Conservation (phyloP, 495 filamentous ascomycete genomes). For the Gamarada debralockiae region DNA sequence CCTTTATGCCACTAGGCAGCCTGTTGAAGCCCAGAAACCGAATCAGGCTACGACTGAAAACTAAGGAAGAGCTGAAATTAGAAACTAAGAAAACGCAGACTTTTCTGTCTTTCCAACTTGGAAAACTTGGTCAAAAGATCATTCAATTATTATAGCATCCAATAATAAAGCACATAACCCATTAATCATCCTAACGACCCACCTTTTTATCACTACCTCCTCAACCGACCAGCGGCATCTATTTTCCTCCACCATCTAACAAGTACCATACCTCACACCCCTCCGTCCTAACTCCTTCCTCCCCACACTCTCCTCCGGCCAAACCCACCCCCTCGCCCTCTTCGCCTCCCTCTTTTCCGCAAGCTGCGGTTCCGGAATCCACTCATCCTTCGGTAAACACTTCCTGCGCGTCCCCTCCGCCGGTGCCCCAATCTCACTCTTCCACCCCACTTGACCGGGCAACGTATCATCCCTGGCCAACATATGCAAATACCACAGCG, state of each 20-base stretch:
- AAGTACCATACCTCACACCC: conserved; percentile 42
- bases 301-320: conserved; percentile 64
- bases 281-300: conserved; percentile 55
- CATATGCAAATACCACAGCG: conserved; percentile 81
- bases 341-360: conserved; percentile 84
- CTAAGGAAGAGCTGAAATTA: too few relatives aligned
- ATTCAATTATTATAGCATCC: conserved; percentile 1
- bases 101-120: too few relatives aligned
- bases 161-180: conserved; percentile 3
- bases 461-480: conserved; percentile 71
- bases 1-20: too few relatives aligned
- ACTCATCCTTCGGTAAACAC: conserved; percentile 66
- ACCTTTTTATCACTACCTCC: background rate
- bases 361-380: conserved; percentile 83
- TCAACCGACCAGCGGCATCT: conserved; percentile 15
- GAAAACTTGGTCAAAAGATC: too few relatives aligned
- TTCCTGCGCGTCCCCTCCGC: conserved; percentile 72
- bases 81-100: too few relatives aligned
- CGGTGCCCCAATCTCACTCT: conserved; percentile 76
- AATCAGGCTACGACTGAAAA: too few relatives aligned
- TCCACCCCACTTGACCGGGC: conserved; percentile 62
- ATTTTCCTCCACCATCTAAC: conserved; percentile 9
- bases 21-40: too few relatives aligned
- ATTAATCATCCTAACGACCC: conserved; percentile 1
- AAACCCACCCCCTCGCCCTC: conserved; percentile 76